phyloP scores from a whole-genome alignment of 352 stramenopile genomes.

The Phytophthora cryptogea region DNA sequence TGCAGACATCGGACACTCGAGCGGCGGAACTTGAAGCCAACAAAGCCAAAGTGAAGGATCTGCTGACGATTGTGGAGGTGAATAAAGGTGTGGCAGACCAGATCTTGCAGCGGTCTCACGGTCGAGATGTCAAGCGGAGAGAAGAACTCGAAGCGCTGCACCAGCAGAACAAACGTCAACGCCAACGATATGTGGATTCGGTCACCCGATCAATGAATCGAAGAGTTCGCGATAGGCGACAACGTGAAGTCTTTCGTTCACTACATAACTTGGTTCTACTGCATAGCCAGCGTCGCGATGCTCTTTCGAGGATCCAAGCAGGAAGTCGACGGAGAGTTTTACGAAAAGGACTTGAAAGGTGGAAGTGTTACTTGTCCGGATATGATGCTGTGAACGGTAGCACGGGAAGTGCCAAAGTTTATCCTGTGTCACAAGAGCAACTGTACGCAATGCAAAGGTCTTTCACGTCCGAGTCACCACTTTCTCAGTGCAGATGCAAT shows the following conservation, averaged over 20 bases:
- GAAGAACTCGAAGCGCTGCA: slow-evolving; percentile 34
- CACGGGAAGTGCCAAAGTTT: slow-evolving; percentile 12
- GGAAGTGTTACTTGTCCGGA: slow-evolving; percentile 15
- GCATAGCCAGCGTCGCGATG: slow-evolving; percentile 11
- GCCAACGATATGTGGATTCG: slow-evolving; percentile 26
- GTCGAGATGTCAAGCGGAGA: slow-evolving; percentile 37
- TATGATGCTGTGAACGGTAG: neutral
- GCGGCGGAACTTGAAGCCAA: slow-evolving; percentile 37
- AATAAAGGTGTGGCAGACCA: slow-evolving; percentile 59
- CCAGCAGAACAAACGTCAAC: slow-evolving; percentile 27
- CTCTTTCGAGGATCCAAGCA: slow-evolving; percentile 7
- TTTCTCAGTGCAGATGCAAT: neutral
- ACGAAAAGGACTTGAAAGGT: slow-evolving; percentile 11
- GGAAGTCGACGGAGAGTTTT: slow-evolving; percentile 13
- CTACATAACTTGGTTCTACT: slow-evolving; percentile 9
- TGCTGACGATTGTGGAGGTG: slow-evolving; percentile 71
- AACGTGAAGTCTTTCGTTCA: slow-evolving; percentile 29
- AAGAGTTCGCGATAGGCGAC: slow-evolving; percentile 16
- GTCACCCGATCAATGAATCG: slow-evolving; percentile 24
- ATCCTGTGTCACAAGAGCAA: slow-evolving; percentile 4
- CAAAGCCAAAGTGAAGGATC: slow-evolving; percentile 60
- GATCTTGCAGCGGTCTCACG: slow-evolving; percentile 46
- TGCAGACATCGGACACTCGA: slow-evolving; percentile 42
- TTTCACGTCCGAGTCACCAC: neutral
- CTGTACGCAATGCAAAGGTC: neutral